Base-by-base conservation (phyloP, 352 stramenopile genomes). In the Lagenidium giganteum region DNA sequence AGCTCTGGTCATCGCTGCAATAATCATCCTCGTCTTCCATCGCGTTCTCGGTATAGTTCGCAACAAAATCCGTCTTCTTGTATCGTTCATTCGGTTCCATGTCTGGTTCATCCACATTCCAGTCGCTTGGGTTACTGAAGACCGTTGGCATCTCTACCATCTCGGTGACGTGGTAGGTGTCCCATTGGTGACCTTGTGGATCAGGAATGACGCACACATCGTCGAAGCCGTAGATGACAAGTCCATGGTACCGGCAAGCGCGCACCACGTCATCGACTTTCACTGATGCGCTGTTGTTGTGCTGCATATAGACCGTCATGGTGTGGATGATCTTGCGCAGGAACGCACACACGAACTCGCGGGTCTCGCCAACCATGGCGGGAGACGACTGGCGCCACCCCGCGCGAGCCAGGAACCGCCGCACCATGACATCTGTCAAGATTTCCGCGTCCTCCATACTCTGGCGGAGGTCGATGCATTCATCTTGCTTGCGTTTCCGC, bases 151-250 rank as follows among this genome's bases (percentile, higher is more conserved):
- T 57, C 54, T 91, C 78, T 5, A 88, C 72, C 34, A 91, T 67
- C 57, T 91, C 78, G 1, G 70, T 91, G 35, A 91, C 64, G 39
- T 88, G 78, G 32, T 64, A 76, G 6, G 51, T 36, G n/a, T 76
- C 53, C 6, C n/a, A n/a, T 36, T 34, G 2, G 25, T 27, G 50
- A 24, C 45, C 13, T 13, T 52, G 33, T 38, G 56, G 17, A 36
- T 27, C 32, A 34, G 61, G 57, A 20, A 91, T 36, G 34, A 70
- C 36, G 44, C 72, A 86, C 55, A 86, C 64, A 37, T 91, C 78
- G 49, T 90, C 76, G 53, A 87, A 90, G 34, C 81, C 81, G 31
- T 93, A 93, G 42, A 93, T 45, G 5, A 60, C 58, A 37, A 90
- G 86, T 11, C 75, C 76, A 30, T 81, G 74, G 38, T 81, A 54